Conservation (phyloP, 2,329 filamentous ascomycete genomes). For the Massarina eburnea region DNA sequence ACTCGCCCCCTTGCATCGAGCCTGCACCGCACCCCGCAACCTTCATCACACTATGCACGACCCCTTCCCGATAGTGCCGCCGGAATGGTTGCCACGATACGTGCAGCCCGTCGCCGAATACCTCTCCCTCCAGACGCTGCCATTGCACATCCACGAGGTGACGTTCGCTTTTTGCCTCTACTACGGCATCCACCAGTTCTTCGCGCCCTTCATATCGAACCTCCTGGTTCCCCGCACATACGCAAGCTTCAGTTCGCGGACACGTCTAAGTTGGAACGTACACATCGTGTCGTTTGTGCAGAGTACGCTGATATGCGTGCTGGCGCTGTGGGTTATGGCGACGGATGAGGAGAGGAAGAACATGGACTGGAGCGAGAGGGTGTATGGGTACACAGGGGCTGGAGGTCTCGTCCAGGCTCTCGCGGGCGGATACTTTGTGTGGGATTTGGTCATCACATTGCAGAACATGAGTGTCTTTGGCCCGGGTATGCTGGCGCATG, state of each 20-base stretch:
- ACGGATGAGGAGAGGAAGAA: constrained; percentile 66
- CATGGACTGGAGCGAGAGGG: constrained; percentile 67
- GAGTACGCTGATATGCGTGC: constrained; percentile 67
- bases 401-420: constrained; percentile 74
- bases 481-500: constrained; percentile 75
- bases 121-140: constrained; percentile 65
- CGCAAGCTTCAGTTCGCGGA: constrained; percentile 60
- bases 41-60: constrained; percentile 62
- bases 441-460: constrained; percentile 73
- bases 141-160: constrained; percentile 77
- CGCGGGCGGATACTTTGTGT: constrained; percentile 80
- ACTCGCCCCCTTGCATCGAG: constrained; percentile 13
- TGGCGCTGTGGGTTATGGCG: constrained; percentile 73
- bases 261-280: constrained; percentile 79
- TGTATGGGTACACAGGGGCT: constrained; percentile 77
- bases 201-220: constrained; percentile 69
- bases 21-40: not conserved
- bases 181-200: constrained; percentile 64
- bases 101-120: constrained; percentile 66
- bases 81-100: constrained; percentile 57
- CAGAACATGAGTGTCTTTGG: constrained; percentile 72
- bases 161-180: constrained; percentile 68
- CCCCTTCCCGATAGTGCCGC: constrained; percentile 65
- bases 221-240: constrained; percentile 66
- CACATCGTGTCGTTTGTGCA: constrained; percentile 84